A percentile compares a stretch with the other conserved stretches of the same genome.
phyloP scores from a whole-genome alignment of 805 yeast species.

The Kazachstania viticola region DNA sequence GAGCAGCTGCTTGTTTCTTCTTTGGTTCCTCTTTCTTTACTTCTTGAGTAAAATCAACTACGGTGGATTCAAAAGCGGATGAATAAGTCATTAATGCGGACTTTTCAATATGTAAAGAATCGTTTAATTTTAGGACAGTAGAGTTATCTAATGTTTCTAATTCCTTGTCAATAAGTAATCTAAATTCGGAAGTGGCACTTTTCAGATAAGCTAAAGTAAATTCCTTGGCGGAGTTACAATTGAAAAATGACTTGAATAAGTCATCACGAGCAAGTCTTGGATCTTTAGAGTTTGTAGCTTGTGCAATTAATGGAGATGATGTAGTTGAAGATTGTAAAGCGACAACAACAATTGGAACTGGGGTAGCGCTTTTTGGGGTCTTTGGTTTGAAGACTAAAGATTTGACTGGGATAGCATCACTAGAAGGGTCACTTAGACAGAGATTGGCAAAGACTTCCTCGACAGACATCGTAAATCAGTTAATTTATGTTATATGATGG shows the following conservation, averaged over 20 bases:
- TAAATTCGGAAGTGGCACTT: slow-evolving; percentile 27
- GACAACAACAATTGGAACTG: slow-evolving; percentile 71
- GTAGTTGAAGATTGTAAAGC: slow-evolving; percentile 65
- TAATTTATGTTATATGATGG: too few relatives aligned
- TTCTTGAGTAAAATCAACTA: slow-evolving; percentile 41
- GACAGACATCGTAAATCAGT: too few relatives aligned
- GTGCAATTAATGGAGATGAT: slow-evolving; percentile 54
- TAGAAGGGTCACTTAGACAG: slow-evolving; percentile 38
- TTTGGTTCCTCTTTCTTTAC: slow-evolving; percentile 28
- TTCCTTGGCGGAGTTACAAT: slow-evolving; percentile 19
- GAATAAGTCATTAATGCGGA: slow-evolving; percentile 24
- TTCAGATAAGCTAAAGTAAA: slow-evolving; percentile 27
- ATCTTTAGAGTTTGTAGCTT: slow-evolving; percentile 61
- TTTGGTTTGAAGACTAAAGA: slow-evolving; percentile 84
- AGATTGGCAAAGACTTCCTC: slow-evolving; percentile 58
- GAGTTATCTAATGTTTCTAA: slow-evolving; percentile 31
- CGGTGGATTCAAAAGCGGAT: slow-evolving; percentile 21
- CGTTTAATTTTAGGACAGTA: slow-evolving; percentile 20
- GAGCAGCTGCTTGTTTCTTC: slow-evolving; percentile 18
- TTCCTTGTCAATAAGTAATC: slow-evolving; percentile 20
- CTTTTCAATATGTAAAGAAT: slow-evolving; percentile 14
- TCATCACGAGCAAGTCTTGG: slow-evolving; percentile 84
- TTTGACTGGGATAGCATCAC: slow-evolving; percentile 51
- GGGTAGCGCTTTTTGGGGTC: slow-evolving; percentile 69
- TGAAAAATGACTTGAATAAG: slow-evolving; percentile 46